Evolutionary conservation across 441 rosid species (phyloP), one percentile per base, ranked within the genome.

Genomic region (Arabidopsis lyrata): DNA sequence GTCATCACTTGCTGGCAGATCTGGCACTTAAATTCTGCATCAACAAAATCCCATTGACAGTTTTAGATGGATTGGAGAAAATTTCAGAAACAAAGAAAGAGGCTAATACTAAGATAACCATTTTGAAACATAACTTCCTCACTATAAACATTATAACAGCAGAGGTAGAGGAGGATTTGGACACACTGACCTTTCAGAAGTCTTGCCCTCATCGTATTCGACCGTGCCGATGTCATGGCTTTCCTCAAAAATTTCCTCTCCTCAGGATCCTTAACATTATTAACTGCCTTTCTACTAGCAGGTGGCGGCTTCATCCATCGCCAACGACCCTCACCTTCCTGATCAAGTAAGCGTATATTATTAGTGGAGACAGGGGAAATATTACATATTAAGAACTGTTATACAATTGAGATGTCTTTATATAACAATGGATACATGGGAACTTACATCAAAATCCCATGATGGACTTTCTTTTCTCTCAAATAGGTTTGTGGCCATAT

Each of bases 361-460:
- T 39, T 14, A 60, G 12, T 4, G 5, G 32, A 16, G 27, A 24
- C 27, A 24, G 27, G 27, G 27, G 27, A 24, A 24, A 24, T 0
- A 24, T 24, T 39, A 7, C 16, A 54, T 2, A 13, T 38, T 11
- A 34, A 8, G 8, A 34, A 10, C 12, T 38, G 11, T 8, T 11
- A 38, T 38, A 11, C 16, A 47, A 2, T 47, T 47, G 50, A 47
- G 50, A 47, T 47, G 20, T 15, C 20, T 47, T 47, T 24, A 24
- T 24, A 24, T 24, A 24, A 24, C 27, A 24, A 24, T 24, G 24
- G 22, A 22, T 22, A 22, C 22, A 22, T 1, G 27, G 20, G 52
- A 13, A 60, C 86, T 83, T 75, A 88, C 98, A 77, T 89, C 88
- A 81, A 82, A 91, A 60, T 87, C 93, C 96, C 97, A 91, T 18